Percentiles rank a stretch among this genome's conserved stretches.
phyloP scores from a whole-genome alignment of 2,329 filamentous ascomycete genomes.

The Arachnomyces sp. region DNA sequence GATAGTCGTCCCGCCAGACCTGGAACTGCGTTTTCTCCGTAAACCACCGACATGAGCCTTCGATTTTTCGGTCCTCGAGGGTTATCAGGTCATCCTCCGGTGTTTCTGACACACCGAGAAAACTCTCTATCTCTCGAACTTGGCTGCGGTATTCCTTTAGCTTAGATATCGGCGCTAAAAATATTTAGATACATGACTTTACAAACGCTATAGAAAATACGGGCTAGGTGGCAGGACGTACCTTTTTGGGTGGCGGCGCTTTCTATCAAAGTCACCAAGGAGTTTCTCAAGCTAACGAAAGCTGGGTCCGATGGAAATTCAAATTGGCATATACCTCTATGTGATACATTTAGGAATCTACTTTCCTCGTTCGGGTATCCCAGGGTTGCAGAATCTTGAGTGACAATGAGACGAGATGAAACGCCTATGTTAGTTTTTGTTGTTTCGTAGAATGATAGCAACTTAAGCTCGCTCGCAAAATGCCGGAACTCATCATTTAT shows the following conservation, averaged over 20 bases:
- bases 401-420: conserved; percentile 31
- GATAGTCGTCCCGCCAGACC: conserved; percentile 16
- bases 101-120: conserved; percentile 14
- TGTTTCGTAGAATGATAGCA: conserved; percentile 31
- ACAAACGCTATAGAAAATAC: too few relatives aligned
- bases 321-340: too few relatives aligned
- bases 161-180: too few relatives aligned
- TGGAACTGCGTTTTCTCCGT: conserved; percentile 19
- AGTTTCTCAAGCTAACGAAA: too few relatives aligned
- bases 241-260: too few relatives aligned
- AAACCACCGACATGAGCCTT: conserved; percentile 26
- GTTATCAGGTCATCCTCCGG: conserved; percentile 20
- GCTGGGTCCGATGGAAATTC: too few relatives aligned
- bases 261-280: too few relatives aligned
- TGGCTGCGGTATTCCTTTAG: too few relatives aligned
- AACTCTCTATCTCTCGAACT: conserved; percentile 12
- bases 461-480: conserved; percentile 13
- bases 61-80: conserved; percentile 16
- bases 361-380: too few relatives aligned
- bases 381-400: conserved; percentile 24
- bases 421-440: conserved; percentile 17
- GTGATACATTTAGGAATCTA: too few relatives aligned
- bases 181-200: too few relatives aligned
- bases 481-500: conserved; percentile 32
- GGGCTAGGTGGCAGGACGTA: too few relatives aligned